Evolutionary conservation across 176 grass and related monocot species (phyloP).

Genomic region (Zea luxurians): DNA sequence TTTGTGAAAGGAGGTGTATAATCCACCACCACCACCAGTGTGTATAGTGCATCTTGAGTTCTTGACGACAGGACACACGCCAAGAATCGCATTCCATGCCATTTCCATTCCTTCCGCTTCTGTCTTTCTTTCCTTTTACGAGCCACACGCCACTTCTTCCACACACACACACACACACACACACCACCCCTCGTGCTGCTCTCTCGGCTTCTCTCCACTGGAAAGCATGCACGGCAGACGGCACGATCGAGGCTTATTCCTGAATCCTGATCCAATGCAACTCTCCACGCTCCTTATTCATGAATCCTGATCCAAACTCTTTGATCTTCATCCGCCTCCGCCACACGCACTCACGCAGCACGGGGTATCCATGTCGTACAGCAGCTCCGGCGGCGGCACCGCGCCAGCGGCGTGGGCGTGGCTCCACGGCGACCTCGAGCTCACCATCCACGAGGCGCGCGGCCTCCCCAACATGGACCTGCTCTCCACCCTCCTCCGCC

Average conservation of each 20-base stretch:
- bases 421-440: conserved; percentile 77
- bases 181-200: background rate
- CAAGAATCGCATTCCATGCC: conserved; percentile 41
- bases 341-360: too few species aligned
- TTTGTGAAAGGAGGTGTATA: too few species aligned
- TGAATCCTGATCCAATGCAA: background rate
- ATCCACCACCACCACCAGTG: too few species aligned
- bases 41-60: too few species aligned
- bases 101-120: background rate
- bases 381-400: background rate
- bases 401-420: conserved; percentile 34
- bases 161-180: background rate
- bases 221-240: background rate
- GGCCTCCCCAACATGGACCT: conserved; percentile 83
- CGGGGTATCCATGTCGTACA: background rate
- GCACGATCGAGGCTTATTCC: background rate
- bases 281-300: background rate
- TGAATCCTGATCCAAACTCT: background rate
- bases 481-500: conserved; percentile 56
- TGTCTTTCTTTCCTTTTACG: background rate
- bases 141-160: background rate
- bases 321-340: background rate
- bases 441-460: conserved; percentile 53
- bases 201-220: background rate
- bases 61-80: conserved; percentile 10